Evolutionary conservation across 2,329 filamentous ascomycete species (phyloP).

Genomic region (Immersiporthe knoxdaviesiana): DNA sequence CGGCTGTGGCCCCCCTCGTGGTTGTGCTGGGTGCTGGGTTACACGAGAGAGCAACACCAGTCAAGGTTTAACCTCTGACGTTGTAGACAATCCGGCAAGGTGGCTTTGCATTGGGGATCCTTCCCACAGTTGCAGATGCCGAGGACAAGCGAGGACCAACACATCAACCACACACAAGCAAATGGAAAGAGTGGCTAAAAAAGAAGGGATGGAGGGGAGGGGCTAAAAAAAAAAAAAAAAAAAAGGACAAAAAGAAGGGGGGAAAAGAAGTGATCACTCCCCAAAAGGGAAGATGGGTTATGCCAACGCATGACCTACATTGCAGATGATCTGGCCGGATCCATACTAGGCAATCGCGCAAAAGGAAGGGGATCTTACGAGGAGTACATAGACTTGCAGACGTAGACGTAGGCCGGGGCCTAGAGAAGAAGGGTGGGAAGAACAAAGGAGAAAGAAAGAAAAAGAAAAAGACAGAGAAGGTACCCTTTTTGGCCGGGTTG

Average conservation of each 20-base stretch:
- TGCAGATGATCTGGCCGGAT: slow-evolving; percentile 1
- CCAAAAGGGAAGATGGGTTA: not conserved
- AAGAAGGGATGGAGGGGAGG: not conserved
- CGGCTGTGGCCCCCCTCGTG: not conserved
- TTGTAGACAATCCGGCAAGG: not conserved
- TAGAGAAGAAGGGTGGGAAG: not conserved
- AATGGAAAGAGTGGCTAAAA: not conserved
- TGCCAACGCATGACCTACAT: slow-evolving; percentile 7
- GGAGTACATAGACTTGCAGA: not conserved
- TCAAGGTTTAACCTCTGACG: not conserved
- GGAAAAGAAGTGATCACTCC: not conserved
- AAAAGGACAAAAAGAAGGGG: no score
- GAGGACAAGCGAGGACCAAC: not conserved
- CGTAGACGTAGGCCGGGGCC: not conserved
- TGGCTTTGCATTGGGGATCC: not conserved
- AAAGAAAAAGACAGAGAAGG: not conserved
- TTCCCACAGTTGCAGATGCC: not conserved
- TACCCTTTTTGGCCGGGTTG: not conserved
- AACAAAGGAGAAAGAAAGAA: not conserved
- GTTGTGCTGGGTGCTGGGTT: not conserved
- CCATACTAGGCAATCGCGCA: not conserved
- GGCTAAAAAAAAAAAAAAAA: not conserved
- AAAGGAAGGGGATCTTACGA: not conserved
- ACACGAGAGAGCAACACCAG: not conserved
- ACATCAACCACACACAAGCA: not conserved